Evolutionary conservation across 352 stramenopile genomes (phyloP), one percentile per base, ranked within the genome.

Genomic region (Phytophthora sojae): DNA sequence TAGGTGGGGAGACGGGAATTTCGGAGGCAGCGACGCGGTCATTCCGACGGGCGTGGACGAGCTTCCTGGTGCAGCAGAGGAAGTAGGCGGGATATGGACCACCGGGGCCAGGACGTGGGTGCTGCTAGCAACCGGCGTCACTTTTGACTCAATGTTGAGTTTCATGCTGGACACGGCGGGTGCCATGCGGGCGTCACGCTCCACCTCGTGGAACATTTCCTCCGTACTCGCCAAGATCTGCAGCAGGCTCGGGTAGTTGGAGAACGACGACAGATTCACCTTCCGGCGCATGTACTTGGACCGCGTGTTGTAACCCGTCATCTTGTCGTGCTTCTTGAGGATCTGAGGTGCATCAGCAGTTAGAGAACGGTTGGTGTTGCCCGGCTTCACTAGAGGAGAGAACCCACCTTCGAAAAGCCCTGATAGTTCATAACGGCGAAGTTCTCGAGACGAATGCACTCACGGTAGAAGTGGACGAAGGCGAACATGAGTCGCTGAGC

Each of bases 351-450:
- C 11, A 44, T 39, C 5, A 19, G 19, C 15, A 49, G 17, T 49
- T 8, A 49, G 17, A 11, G 8, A 32, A 32, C 29, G 29, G 4
- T 32, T 32, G 29, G 29, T 32, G 29, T 12, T 44, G 37, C 11
- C 37, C 9, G 37, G 9, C 37, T 17, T 44, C 37, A 12, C 5
- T 17, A 15, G 37, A 17, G 3, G 37, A 17, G 9, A 12, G 6
- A 21, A 39, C 21, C 56, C 47, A 91, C 84, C 80, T 95, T 95
- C 52, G 87, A 95, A 57, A 95, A 95, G 37, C 87, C 87, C 67
- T 93, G 86, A 65, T 95, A 95, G 63, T 95, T 95, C 64, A 92
- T 93, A 21, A 95, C 85, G 9, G 87, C 87, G 57, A 92, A 95
- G 68, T 93, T 93, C 62, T 95, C 87, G 35, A 95, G 82, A 3